Percentiles rank a stretch among this genome's conserved stretches.
Conservation (phyloP, 2,329 filamentous ascomycete genomes). For the Domatiomyces globalis region DNA sequence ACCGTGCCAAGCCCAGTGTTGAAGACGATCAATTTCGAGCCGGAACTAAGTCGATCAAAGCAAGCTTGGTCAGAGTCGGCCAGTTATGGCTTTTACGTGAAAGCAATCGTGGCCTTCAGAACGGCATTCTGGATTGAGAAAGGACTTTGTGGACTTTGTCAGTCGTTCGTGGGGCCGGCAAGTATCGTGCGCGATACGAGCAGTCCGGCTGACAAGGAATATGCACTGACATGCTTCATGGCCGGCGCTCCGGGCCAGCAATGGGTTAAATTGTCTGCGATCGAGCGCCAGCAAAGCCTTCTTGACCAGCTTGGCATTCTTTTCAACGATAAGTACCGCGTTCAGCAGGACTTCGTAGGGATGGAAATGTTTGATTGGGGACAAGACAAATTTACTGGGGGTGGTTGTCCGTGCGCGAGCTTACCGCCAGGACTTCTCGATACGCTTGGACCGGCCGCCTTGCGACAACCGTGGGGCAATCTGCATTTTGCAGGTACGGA, state of each 20-base stretch:
- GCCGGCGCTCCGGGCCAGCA: constrained; percentile 9
- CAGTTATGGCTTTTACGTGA: constrained; percentile 37
- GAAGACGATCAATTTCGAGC: constrained; percentile 34
- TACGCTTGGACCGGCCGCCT: constrained; percentile 19
- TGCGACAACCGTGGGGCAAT: constrained; percentile 27
- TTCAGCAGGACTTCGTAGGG: constrained; percentile 6
- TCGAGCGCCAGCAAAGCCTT: constrained; percentile 7
- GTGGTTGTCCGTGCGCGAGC: constrained; percentile 29
- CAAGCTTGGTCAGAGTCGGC: constrained; percentile 24
- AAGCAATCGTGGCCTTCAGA: constrained; percentile 34
- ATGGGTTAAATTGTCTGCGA: constrained; percentile 7
- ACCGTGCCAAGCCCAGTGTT: constrained; percentile 36
- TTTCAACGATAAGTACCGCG: constrained; percentile 2
- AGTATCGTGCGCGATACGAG: constrained; percentile 35
- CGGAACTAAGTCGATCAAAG: constrained; percentile 32
- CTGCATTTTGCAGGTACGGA: constrained; percentile 44
- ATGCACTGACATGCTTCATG: constrained; percentile 24
- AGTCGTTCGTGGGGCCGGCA: constrained; percentile 35
- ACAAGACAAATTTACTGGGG: constrained; percentile 26
- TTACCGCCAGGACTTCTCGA: constrained; percentile 28
- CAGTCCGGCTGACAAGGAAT: constrained; percentile 15
- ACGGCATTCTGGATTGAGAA: constrained; percentile 31
- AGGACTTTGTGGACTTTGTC: constrained; percentile 27
- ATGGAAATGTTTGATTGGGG: constrained; percentile 26
- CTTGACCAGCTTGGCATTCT: constrained; percentile 6